These are phyloP conservation scores for Rhododendron ovatum DNA, from an alignment of 148 eudicot species.

Conservation along the genomic window DNA sequence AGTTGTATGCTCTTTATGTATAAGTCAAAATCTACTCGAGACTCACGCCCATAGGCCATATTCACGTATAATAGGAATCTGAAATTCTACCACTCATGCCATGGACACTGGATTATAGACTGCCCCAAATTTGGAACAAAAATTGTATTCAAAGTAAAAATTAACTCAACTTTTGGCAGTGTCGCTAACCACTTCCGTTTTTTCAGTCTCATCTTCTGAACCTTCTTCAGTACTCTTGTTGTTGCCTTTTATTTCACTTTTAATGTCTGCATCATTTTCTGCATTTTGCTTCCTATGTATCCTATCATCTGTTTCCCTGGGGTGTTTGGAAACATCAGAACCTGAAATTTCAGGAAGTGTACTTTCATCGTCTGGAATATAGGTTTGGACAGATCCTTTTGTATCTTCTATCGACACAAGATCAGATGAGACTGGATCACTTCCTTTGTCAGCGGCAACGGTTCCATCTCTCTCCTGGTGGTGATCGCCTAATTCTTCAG, in stretches of 20 bases:
- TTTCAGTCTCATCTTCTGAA: slow-evolving; percentile 7
- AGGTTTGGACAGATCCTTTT: slow-evolving; percentile 16
- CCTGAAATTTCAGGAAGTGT: slow-evolving; percentile 11
- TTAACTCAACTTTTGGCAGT: background rate
- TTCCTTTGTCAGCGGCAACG: background rate
- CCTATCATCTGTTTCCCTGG: slow-evolving; percentile 7
- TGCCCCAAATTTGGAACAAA: background rate
- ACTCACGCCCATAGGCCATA: background rate
- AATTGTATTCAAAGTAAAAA: background rate
- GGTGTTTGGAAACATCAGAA: slow-evolving; percentile 13
- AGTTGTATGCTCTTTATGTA: background rate
- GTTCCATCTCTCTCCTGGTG: slow-evolving; percentile 6
- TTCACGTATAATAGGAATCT: background rate
- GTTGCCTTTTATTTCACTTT: background rate
- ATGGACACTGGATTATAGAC: background rate
- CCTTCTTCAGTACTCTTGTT: slow-evolving; percentile 13
- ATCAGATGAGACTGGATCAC: slow-evolving; percentile 16
- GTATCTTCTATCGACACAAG: slow-evolving; percentile 11
- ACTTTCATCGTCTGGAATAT: slow-evolving; percentile 11
- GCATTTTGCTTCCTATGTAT: slow-evolving; percentile 9
- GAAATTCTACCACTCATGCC: background rate
- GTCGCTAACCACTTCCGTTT: slow-evolving; percentile 7
- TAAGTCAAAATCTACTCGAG: background rate
- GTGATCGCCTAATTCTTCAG: background rate
- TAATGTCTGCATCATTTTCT: slow-evolving; percentile 3